Evolutionary conservation across 2,329 filamentous ascomycete genomes (phyloP).

Genomic region (Orbilia oligospora): DNA sequence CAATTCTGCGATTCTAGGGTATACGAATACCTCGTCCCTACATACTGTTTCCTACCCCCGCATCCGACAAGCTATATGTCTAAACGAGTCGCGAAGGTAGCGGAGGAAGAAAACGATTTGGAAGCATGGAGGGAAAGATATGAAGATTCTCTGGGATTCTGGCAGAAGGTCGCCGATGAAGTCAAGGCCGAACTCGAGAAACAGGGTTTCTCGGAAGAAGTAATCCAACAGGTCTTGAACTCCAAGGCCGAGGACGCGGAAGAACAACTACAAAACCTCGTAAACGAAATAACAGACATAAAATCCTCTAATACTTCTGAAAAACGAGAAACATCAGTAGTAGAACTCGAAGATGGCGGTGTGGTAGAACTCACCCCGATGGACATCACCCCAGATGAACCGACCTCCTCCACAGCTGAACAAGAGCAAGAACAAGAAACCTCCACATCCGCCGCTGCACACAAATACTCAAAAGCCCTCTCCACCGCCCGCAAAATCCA

Average conservation of each 20-base stretch:
- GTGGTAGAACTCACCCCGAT: conserved; percentile 1
- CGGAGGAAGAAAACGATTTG: conserved; percentile 79
- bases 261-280: conserved; percentile 75
- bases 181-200: conserved; percentile 72
- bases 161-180: conserved; percentile 84
- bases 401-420: conserved; percentile 10
- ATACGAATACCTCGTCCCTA: conserved; percentile 97
- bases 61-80: conserved; percentile 90
- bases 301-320: conserved; percentile 48
- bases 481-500: conserved; percentile 50
- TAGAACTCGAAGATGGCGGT: conserved; percentile 37
- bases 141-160: conserved; percentile 84
- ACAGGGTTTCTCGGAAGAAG: conserved; percentile 70
- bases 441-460: not conserved
- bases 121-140: conserved; percentile 79
- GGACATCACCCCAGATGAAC: conserved; percentile 36
- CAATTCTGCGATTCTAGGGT: conserved; percentile 93
- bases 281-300: conserved; percentile 73
- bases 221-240: conserved; percentile 69
- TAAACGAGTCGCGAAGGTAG: conserved; percentile 83
- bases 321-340: conserved; percentile 48
- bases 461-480: conserved; percentile 55
- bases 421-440: conserved; percentile 21
- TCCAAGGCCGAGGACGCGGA: conserved; percentile 70
- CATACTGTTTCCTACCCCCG: conserved; percentile 90